These are phyloP conservation scores for Austroboletus rostrupii DNA, from an alignment of 1,284 basidiomycete genomes.

Conservation along the genomic window DNA sequence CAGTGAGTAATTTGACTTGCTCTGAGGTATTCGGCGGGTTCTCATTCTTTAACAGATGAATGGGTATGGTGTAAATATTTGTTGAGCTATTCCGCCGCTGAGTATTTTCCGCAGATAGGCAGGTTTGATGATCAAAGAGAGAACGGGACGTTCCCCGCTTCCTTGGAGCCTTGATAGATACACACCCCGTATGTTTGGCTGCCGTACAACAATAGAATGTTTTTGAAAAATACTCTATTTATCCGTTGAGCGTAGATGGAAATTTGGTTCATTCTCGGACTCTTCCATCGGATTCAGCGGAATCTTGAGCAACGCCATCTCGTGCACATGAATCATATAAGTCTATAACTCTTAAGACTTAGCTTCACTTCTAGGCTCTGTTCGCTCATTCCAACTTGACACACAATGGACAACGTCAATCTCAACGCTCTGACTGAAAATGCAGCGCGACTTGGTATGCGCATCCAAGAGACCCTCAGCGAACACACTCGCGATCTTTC, in stretches of 20 bases:
- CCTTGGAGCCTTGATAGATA: slow-evolving; percentile 66
- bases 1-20: slow-evolving; percentile 59
- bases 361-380: not conserved
- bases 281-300: not conserved
- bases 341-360: not conserved
- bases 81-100: slow-evolving; percentile 2
- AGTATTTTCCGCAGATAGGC: slow-evolving; percentile 49
- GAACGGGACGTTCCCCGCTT: slow-evolving; percentile 87
- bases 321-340: slow-evolving; percentile 5
- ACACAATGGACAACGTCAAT: slow-evolving; percentile 42
- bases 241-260: not conserved
- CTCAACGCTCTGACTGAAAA: slow-evolving; percentile 72
- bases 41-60: slow-evolving; percentile 56
- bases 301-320: not conserved
- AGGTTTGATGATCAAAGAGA: slow-evolving; percentile 95
- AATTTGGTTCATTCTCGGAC: not conserved
- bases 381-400: not conserved
- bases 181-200: not conserved
- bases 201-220: slow-evolving; percentile 13
- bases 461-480: slow-evolving; percentile 74
- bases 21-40: not conserved
- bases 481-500: slow-evolving; percentile 73
- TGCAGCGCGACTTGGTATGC: slow-evolving; percentile 73
- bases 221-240: not conserved
- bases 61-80: slow-evolving; percentile 56